Conservation (phyloP, 805 yeast genomes). For the Hanseniaspora singularis region DNA sequence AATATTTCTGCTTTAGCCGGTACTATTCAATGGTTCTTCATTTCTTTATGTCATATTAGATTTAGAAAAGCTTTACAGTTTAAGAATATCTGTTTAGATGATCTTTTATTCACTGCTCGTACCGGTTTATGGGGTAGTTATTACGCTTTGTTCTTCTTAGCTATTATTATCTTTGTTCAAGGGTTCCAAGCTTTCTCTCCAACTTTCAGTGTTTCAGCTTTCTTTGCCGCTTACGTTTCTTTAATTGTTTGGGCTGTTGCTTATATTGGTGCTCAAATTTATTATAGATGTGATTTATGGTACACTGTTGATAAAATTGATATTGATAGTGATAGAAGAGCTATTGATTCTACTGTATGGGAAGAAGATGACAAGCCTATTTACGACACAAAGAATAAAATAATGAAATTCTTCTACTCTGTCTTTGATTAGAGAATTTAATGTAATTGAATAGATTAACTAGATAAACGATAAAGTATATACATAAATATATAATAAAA, state of each 20-base stretch:
- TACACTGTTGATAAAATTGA: constrained; percentile 51
- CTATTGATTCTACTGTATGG: constrained; percentile 47
- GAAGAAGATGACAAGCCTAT: constrained; percentile 42
- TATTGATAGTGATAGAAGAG: constrained; percentile 55
- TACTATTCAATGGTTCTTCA: constrained; percentile 59
- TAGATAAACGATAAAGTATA: no score
- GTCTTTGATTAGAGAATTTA: constrained; percentile 2
- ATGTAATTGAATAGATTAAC: no score
- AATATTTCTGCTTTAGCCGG: constrained; percentile 72
- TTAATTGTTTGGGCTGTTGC: constrained; percentile 45
- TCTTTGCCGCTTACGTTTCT: constrained; percentile 64
- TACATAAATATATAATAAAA: neutral
- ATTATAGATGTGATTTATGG: constrained; percentile 38
- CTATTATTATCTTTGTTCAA: constrained; percentile 53
- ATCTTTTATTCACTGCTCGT: constrained; percentile 63
- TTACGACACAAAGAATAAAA: constrained; percentile 14
- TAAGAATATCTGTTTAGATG: constrained; percentile 55
- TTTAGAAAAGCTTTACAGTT: constrained; percentile 53
- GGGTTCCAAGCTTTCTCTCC: constrained; percentile 56
- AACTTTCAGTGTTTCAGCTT: constrained; percentile 39
- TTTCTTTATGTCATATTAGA: constrained; percentile 52
- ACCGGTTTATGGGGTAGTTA: constrained; percentile 58
- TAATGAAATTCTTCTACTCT: constrained; percentile 10
- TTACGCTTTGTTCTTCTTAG: constrained; percentile 45
- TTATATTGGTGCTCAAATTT: constrained; percentile 45